Conservation (phyloP, 2,329 filamentous ascomycete genomes). For the Ustulina deusta region DNA sequence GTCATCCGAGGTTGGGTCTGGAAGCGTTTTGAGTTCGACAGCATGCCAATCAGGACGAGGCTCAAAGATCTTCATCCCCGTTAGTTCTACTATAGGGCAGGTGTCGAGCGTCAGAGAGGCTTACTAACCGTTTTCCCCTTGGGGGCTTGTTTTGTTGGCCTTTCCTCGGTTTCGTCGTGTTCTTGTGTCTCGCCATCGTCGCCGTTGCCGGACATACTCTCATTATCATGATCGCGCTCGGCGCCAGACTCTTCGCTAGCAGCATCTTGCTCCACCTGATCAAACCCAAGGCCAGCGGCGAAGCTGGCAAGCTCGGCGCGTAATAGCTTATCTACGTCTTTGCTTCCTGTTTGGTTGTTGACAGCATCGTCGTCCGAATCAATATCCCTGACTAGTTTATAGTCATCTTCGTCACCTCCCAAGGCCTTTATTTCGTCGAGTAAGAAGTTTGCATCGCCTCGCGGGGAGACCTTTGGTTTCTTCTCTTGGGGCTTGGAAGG, state of each 20-base stretch:
- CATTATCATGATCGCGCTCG: constrained; percentile 45
- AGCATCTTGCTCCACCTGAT: constrained; percentile 55
- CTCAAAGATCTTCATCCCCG: constrained; percentile 62
- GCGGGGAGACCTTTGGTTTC: constrained; percentile 29
- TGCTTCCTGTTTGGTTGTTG: constrained; percentile 49
- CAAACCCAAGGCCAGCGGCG: constrained; percentile 63
- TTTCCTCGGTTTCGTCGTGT: constrained; percentile 43
- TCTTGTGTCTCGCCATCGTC: constrained; percentile 36
- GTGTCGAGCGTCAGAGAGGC: constrained; percentile 41
- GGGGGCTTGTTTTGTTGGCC: constrained; percentile 45
- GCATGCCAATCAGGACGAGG: constrained; percentile 70
- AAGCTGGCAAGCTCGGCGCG: constrained; percentile 65
- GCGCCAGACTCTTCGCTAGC: constrained; percentile 54
- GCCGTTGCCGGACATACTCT: constrained; percentile 48
- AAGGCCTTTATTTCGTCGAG: constrained; percentile 74
- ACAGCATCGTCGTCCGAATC: constrained; percentile 63
- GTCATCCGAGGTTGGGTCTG: constrained; percentile 60
- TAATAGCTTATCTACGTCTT: constrained; percentile 59
- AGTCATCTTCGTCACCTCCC: constrained; percentile 73
- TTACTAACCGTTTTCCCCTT: constrained; percentile 60
- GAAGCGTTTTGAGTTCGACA: constrained; percentile 58
- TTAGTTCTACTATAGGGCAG: constrained; percentile 31
- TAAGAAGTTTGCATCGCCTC: constrained; percentile 55
- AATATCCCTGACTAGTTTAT: constrained; percentile 69
- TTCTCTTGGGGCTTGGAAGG: constrained; percentile 21